A percentile compares a stretch with the other conserved stretches of the same genome.
Evolutionary conservation across 495 filamentous ascomycete genomes (phyloP).

Genomic region (Hamigera avellanea): DNA sequence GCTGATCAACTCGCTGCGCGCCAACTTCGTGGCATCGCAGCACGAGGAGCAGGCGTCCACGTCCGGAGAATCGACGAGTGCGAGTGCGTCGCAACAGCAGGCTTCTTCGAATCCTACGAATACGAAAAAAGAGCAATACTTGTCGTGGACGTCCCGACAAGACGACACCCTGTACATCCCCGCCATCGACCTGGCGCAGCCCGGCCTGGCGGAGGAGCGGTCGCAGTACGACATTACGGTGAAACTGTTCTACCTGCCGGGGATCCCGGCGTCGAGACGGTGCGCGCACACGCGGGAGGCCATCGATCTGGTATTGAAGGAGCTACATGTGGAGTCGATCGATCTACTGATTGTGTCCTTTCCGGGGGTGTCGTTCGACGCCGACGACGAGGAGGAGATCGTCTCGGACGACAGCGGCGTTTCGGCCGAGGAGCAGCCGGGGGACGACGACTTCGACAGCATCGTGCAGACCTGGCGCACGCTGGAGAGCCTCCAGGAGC

Average conservation of each 20-base stretch:
- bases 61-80: slow-evolving; percentile 3
- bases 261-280: slow-evolving; percentile 47
- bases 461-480: slow-evolving; percentile 60
- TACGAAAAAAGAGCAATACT: slow-evolving; percentile 17
- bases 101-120: slow-evolving; percentile 1
- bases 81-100: slow-evolving; percentile 3
- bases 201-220: slow-evolving; percentile 64
- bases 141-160: slow-evolving; percentile 53
- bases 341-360: slow-evolving; percentile 90
- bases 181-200: slow-evolving; percentile 56
- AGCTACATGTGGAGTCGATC: slow-evolving; percentile 61
- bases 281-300: slow-evolving; percentile 61
- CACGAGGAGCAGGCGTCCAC: slow-evolving; percentile 32
- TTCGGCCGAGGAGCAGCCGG: slow-evolving; percentile 20
- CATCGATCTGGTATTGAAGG: slow-evolving; percentile 63
- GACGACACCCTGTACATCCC: slow-evolving; percentile 61
- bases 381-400: slow-evolving; percentile 68
- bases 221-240: slow-evolving; percentile 83
- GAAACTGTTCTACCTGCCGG: slow-evolving; percentile 84
- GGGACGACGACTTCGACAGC: slow-evolving; percentile 48
- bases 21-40: slow-evolving; percentile 65
- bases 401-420: slow-evolving; percentile 45
- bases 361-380: slow-evolving; percentile 86
- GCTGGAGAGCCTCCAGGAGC: slow-evolving; percentile 62
- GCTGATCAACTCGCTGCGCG: slow-evolving; percentile 71